phyloP scores from a whole-genome alignment of 106 monocot species.

The Platanthera guangdongensis region DNA sequence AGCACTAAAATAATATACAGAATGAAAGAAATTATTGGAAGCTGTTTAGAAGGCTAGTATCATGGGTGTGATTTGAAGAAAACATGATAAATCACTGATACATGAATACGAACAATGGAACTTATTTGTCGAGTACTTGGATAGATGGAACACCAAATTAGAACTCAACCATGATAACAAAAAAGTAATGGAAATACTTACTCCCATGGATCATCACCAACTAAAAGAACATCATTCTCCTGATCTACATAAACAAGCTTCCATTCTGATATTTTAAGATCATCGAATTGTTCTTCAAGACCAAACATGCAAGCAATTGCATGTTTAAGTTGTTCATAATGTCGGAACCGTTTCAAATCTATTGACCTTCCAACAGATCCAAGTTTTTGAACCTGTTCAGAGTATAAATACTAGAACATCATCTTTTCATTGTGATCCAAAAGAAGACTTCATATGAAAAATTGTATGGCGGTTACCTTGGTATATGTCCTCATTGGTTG shows the following conservation, averaged over 20 bases:
- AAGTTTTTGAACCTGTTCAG: constrained; percentile 69
- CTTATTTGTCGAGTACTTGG: background rate
- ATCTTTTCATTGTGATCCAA: background rate
- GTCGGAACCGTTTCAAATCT: constrained; percentile 75
- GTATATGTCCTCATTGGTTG: constrained; percentile 77
- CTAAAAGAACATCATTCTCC: constrained; percentile 97
- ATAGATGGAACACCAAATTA: no score
- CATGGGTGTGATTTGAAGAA: background rate
- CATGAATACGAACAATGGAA: background rate
- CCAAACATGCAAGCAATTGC: constrained; percentile 96
- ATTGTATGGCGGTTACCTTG: constrained; percentile 39
- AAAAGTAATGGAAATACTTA: constrained; percentile 25
- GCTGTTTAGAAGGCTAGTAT: no score
- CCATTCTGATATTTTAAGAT: constrained; percentile 59
- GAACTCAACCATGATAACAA: background rate
- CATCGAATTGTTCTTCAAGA: constrained; percentile 66
- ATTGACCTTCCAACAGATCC: constrained; percentile 96
- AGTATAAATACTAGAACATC: background rate
- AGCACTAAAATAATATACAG: no score
- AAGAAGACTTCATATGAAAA: background rate
- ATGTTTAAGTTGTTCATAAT: constrained; percentile 67
- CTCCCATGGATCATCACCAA: constrained; percentile 99
- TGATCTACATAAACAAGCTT: constrained; percentile 95
- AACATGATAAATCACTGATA: background rate
- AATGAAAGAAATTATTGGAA: no score